Conservation (phyloP, 768 basidiomycete genomes). For the Piloderma croceum region DNA sequence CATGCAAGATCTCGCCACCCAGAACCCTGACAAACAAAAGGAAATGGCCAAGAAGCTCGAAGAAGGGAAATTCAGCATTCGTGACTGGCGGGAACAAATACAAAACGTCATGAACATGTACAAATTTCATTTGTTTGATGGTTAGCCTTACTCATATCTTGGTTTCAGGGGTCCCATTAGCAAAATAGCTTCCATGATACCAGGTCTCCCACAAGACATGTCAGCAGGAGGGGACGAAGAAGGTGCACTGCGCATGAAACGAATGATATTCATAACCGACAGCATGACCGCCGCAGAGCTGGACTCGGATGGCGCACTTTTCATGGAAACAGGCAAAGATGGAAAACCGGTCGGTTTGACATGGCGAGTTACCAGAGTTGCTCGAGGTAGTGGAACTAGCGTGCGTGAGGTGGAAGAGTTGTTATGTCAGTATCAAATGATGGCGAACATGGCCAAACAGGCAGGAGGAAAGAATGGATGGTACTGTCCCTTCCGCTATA, state of each 20-base stretch:
- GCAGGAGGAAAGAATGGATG: slow-evolving; percentile 97
- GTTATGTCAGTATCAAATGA: slow-evolving; percentile 95
- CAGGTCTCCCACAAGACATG: slow-evolving; percentile 88
- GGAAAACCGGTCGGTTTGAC: slow-evolving; percentile 83
- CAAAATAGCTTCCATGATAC: slow-evolving; percentile 99
- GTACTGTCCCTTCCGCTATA: slow-evolving; percentile 35
- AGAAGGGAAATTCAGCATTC: slow-evolving; percentile 93
- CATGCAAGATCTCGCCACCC: slow-evolving; percentile 92
- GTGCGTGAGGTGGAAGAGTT: slow-evolving; percentile 98
- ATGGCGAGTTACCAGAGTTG: slow-evolving; percentile 86
- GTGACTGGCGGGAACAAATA: slow-evolving; percentile 97
- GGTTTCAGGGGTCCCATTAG: slow-evolving; percentile 92
- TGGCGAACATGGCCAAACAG: slow-evolving; percentile 98
- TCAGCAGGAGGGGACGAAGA: slow-evolving; percentile 94
- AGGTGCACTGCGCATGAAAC: slow-evolving; percentile 83
- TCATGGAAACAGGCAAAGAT: slow-evolving; percentile 81
- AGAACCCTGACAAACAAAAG: slow-evolving; percentile 95
- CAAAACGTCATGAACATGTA: slow-evolving; percentile 97
- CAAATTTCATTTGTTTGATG: slow-evolving; percentile 21
- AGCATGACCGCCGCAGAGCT: slow-evolving; percentile 93
- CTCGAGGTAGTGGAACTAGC: slow-evolving; percentile 88
- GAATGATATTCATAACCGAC: slow-evolving; percentile 98
- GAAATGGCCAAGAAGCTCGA: slow-evolving; percentile 97
- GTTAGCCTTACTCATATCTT: slow-evolving; percentile 6
- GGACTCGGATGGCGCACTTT: slow-evolving; percentile 89